A percentile compares a stretch with the other conserved stretches of the same genome.
Conservation (phyloP, 1,284 basidiomycete species). For the Ceratorhiza oryzae-sativae region DNA sequence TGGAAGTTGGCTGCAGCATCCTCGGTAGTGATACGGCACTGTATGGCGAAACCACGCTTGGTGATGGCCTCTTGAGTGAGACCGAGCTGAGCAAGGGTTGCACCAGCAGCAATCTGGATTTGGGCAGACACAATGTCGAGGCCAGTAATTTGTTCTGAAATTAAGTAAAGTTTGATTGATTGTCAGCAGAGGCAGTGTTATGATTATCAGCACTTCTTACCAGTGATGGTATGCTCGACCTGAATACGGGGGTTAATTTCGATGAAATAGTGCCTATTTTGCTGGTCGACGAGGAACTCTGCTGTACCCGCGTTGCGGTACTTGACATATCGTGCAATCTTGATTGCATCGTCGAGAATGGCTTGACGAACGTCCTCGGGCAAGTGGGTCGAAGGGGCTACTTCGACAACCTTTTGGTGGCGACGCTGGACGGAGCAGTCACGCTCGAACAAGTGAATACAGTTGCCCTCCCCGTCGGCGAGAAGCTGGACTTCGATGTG, state of each 20-base stretch:
- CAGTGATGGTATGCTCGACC: constrained; percentile 97
- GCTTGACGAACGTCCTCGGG: constrained; percentile 89
- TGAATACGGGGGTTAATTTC: constrained; percentile 99
- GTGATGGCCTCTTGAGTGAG: constrained; percentile 96
- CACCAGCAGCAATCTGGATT: constrained; percentile 98
- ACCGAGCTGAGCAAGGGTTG: constrained; percentile 93
- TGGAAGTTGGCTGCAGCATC: constrained; percentile 92
- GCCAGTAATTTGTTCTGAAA: constrained; percentile 94
- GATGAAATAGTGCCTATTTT: constrained; percentile 97
- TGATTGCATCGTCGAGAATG: constrained; percentile 92
- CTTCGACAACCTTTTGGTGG: constrained; percentile 99
- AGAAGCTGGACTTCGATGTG: constrained; percentile 98
- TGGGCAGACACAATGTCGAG: constrained; percentile 99
- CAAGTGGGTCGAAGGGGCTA: constrained; percentile 94
- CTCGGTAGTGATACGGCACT: constrained; percentile 99
- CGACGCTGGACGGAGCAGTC: constrained; percentile 98
- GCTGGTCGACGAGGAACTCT: constrained; percentile 95
- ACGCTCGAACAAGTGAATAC: constrained; percentile 96
- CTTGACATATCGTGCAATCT: constrained; percentile 87
- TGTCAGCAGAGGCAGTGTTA: background rate
- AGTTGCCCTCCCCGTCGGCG: constrained; percentile 90
- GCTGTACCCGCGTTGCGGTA: constrained; percentile 98
- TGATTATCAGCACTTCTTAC: constrained; percentile 54
- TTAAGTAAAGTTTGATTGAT: constrained; percentile 35
- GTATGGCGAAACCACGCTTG: constrained; percentile 97